Percentiles rank a stretch among this genome's conserved stretches.
These are phyloP conservation scores for Amaranthus tricolor DNA, from an alignment of 179 eudicot genomes.

Conservation along the genomic window DNA sequence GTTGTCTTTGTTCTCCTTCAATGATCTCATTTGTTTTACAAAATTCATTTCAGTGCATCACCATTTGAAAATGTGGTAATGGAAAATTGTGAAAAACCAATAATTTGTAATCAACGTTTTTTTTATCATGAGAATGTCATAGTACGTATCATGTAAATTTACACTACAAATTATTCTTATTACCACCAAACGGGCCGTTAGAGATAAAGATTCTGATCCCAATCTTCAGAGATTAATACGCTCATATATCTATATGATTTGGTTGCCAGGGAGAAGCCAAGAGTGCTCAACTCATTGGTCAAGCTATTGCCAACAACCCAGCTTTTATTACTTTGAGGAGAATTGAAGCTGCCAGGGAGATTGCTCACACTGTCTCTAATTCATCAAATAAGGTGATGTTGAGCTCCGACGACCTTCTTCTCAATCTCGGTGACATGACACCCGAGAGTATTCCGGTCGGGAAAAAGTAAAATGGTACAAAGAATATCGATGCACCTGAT, in stretches of 20 bases:
- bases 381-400: conserved; percentile 43
- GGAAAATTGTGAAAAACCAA: too few relatives aligned
- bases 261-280: conserved; percentile 42
- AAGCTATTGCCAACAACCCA: conserved; percentile 46
- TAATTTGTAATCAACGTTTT: too few relatives aligned
- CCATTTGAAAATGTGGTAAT: too few relatives aligned
- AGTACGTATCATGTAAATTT: too few relatives aligned
- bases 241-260: neutral
- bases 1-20: too few relatives aligned
- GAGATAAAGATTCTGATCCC: too few relatives aligned
- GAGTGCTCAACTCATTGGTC: conserved; percentile 49
- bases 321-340: conserved; percentile 43
- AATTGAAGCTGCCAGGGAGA: conserved; percentile 47
- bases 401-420: conserved; percentile 40
- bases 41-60: too few relatives aligned
- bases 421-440: conserved; percentile 32
- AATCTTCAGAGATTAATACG: too few relatives aligned
- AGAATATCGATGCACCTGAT: neutral
- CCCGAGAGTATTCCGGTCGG: neutral
- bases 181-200: too few relatives aligned
- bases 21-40: too few relatives aligned
- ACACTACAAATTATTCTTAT: too few relatives aligned
- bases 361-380: conserved; percentile 32
- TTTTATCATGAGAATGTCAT: too few relatives aligned
- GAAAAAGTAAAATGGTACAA: conserved; percentile 8